Evolutionary conservation across 768 basidiomycete genomes (phyloP), one percentile per base, ranked within the genome.

Genomic region (Rhizopogon salebrosus): DNA sequence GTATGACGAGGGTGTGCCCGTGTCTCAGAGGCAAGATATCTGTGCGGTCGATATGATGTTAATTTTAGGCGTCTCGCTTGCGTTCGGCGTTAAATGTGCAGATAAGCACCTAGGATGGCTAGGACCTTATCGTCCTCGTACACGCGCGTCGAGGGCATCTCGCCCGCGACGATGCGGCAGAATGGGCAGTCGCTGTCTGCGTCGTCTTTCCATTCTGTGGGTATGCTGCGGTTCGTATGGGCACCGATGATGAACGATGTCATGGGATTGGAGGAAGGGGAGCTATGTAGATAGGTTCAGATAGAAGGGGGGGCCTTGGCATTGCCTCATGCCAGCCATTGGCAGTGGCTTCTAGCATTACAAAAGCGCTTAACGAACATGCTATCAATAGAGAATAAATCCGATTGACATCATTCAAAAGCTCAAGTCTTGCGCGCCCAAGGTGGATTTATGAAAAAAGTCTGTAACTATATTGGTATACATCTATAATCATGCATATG

Each of bases 171-270:
- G 52, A 89, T 86, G 37, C 76, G 75, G 63, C 87, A 89, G 67
- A 88, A 88, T 6, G 77, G 62, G 60, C 87, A 89, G 23, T 73
- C 68, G 16, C 20, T 20, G 14, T 36, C 48, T 4, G 72, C 56
- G 53, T 79, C 72, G 14, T 70, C 64, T 20, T 62, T 67, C 85
- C 83, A 85, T n/a, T 73, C 66, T n/a, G 66, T 54, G 16, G 77
- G 72, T 35, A 72, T 54, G 13, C 69, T 62, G 8, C 84, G 78
- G 52, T 70, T 63, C 36, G 77, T 71, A 60, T 86, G 85, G 20
- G 78, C 74, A 52, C 83, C 73, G 63, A 89, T 87, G 18, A 89
- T 80, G 70, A 85, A 87, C 31, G 85, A 86, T 53, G 86, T 88
- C 86, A 88, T 87, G 29, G 9, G 42, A 31, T 23, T 45, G 18